Base-by-base conservation (phyloP, 805 yeast genomes). In the Saccharomycopsis microspora region DNA sequence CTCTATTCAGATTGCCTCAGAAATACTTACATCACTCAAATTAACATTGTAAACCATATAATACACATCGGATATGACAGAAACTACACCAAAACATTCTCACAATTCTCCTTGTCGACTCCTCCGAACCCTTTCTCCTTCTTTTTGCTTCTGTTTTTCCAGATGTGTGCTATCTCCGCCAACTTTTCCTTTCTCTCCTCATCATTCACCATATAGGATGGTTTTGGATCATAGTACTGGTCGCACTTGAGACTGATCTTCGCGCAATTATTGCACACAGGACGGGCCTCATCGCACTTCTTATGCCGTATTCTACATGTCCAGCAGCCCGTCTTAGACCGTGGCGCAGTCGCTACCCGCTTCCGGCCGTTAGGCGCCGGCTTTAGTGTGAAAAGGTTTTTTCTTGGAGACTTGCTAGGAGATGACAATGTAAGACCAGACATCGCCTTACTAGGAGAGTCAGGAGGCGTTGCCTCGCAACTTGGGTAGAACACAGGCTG, bases 251-350 rank as follows among this genome's bases (percentile, higher is more conserved):
- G 38, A 39, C 32, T 45, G 32, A 52, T 47, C 43, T 52, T 52
- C 5, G 55, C 47, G 54, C 80, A 75, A 42, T 68, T 68, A 6
- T 64, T 60, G 50, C 73, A 68, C 49, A 56, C 56, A n/a, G 72
- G 69, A 49, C 64, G 65, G 37, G 62, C 61, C 53, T 75, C 76
- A 56, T 78, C 82, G 61, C 85, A 78, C 64, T 78, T 78, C 64
- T 80, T 71, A 63, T 79, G 80, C 56, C 83, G 70, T 52, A 73
- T 70, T 46, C 84, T 68, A 59, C 86, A 80, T 42, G 79, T 77
- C 52, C 77, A 65, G 56, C 83, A 78, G 3, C 78, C 78, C 3
- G 76, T 70, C 51, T 72, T 67, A 4, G 73, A 69, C 56, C 76
- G 59, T 6, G 55, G 55, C 4, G 55, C 55, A 8, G 55, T 52